Percentiles rank a stretch among this genome's conserved stretches.
phyloP scores from a whole-genome alignment of 306 rosid genomes.

The Luffa acutangula region DNA sequence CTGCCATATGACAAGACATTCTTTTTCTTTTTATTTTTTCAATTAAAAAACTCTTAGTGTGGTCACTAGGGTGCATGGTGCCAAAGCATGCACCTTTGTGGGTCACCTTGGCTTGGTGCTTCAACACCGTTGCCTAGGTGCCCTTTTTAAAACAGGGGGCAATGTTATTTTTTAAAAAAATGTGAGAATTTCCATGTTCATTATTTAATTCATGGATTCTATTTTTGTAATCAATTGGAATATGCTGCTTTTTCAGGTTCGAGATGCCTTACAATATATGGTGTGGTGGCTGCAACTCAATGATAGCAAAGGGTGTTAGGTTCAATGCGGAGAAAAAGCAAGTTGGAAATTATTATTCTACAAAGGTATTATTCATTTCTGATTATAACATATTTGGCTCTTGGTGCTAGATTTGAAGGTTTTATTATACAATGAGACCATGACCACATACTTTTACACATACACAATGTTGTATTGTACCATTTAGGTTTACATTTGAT shows the following conservation, averaged over 20 bases:
- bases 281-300: conserved; percentile 97
- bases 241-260: conserved; percentile 35
- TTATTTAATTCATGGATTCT: neutral
- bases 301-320: conserved; percentile 96
- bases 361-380: conserved; percentile 41
- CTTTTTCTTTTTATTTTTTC: neutral
- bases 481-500: neutral
- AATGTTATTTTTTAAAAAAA: neutral
- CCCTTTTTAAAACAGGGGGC: neutral
- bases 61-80: neutral
- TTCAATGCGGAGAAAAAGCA: conserved; percentile 95
- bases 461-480: neutral
- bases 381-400: neutral
- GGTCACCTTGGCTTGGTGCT: neutral
- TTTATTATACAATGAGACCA: neutral
- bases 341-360: conserved; percentile 90
- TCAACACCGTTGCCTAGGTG: neutral
- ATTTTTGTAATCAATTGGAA: neutral
- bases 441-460: neutral
- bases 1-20: neutral
- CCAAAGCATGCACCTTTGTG: neutral
- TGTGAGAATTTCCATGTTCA: neutral
- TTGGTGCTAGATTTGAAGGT: conserved; percentile 1
- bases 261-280: conserved; percentile 94
- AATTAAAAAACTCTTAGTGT: neutral